phyloP scores from a whole-genome alignment of 305 asterid genomes.

The Plantago rigida region DNA sequence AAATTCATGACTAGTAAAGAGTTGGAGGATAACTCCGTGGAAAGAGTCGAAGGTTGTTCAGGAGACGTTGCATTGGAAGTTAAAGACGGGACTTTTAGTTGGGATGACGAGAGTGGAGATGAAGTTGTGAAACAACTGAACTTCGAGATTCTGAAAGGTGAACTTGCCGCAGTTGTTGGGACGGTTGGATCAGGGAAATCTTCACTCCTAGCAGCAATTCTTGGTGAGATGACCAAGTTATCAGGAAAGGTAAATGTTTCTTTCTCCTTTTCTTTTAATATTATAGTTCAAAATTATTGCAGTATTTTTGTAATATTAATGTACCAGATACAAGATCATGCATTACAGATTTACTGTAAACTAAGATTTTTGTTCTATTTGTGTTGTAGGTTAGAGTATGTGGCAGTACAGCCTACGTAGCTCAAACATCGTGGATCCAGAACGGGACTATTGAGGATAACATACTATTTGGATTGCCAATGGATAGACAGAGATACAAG shows the following conservation, averaged over 20 bases:
- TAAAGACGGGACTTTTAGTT: conserved; percentile 54
- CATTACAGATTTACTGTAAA: neutral
- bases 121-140: conserved; percentile 43
- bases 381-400: conserved; percentile 59
- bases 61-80: conserved; percentile 60
- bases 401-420: conserved; percentile 88
- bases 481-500: conserved; percentile 54
- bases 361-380: conserved; percentile 2
- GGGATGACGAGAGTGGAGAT: conserved; percentile 78
- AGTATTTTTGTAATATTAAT: neutral
- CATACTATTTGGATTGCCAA: conserved; percentile 57
- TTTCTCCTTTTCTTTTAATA: neutral
- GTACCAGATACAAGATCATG: neutral
- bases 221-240: conserved; percentile 83
- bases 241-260: conserved; percentile 62
- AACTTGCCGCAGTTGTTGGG: conserved; percentile 76
- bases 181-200: conserved; percentile 95
- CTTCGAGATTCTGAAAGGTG: conserved; percentile 59
- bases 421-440: conserved; percentile 95
- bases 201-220: conserved; percentile 71
- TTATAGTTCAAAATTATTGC: neutral
- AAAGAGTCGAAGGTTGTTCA: conserved; percentile 50
- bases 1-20: conserved; percentile 74
- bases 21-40: conserved; percentile 52
- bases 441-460: conserved; percentile 86